Percentiles rank a stretch among this genome's conserved stretches.
Evolutionary conservation across 495 filamentous ascomycete genomes (phyloP).

Genomic region (Penicillium pulvis): DNA sequence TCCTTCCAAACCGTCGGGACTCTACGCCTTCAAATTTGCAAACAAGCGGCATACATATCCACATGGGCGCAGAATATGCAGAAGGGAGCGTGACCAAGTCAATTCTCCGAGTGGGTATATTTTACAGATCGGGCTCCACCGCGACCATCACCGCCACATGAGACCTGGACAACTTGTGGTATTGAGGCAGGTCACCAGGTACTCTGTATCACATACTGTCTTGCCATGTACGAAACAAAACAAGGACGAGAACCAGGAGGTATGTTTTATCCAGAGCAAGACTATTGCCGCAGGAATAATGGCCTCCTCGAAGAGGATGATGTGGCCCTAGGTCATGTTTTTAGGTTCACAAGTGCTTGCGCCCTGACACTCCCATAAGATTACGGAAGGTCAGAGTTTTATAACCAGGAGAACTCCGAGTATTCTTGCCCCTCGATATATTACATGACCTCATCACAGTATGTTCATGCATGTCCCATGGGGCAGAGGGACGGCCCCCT

Average conservation of each 20-base stretch:
- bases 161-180: neutral
- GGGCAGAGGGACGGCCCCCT: constrained; percentile 18
- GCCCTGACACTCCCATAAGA: neutral
- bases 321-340: constrained; percentile 15
- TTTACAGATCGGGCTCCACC: neutral
- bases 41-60: constrained; percentile 10
- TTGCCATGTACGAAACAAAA: too few relatives aligned
- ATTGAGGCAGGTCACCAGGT: neutral
- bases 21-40: constrained; percentile 11
- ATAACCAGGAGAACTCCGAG: neutral
- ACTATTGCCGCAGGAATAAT: constrained; percentile 5
- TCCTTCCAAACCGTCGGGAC: constrained; percentile 10
- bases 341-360: constrained; percentile 15
- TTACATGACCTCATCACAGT: constrained; percentile 12
- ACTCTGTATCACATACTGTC: neutral
- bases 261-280: neutral
- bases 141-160: neutral
- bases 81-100: neutral
- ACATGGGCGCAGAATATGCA: neutral
- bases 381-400: neutral
- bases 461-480: constrained; percentile 31
- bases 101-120: constrained; percentile 12
- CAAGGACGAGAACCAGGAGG: neutral
- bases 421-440: neutral
- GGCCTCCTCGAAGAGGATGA: constrained; percentile 9